Evolutionary conservation across 345 rosid species (phyloP), one percentile per base, ranked within the genome.

Genomic region (Eucalyptus erythrocorys): DNA sequence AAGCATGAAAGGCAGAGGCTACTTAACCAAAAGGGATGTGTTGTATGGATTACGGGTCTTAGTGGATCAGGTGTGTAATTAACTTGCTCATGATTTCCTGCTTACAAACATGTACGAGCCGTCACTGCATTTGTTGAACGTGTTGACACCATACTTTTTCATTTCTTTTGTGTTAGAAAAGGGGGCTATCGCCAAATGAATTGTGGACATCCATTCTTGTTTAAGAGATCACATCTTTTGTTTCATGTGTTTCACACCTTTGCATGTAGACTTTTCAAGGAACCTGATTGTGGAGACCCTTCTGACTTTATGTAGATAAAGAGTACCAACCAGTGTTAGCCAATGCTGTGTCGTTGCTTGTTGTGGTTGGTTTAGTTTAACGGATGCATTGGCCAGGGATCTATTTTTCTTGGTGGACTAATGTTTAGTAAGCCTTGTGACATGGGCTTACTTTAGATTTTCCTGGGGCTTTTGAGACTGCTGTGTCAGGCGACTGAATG

Each of bases 31-130:
- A 96, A 95, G 93, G 97, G 98, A 32, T 97, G 99, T 90, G 96
- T 96, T 88, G 95, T 97, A 37, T 97, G 99, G 99, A 95, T 97
- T 88, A 97, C 99, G 3, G 99, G 99, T 57, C 98, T 97, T 53
- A 97, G 99, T 87, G 98, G 98, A 92, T 97, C 99, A 94, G 99
- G 98, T 97, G 88, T 88, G 85, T 34, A 43, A 40, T 24, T 53
- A 34, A 37, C 64, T 32, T 86, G 42, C 45, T 76, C 22, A 76
- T 76, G 84, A 11, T 76, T 76, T 76, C 13, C 84, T 76, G 84
- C 84, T 76, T 76, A 76, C 84, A 40, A 68, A 68, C 84, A 76
- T 10, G 30, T 76, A 21, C 8, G 12, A 10, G 47, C 47, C 12
- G 16, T 76, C 30, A 11, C 84, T 76, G 84, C 84, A 76, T 76